Conservation (phyloP, 306 rosid genomes). For the Pyrus bretschneideri region DNA sequence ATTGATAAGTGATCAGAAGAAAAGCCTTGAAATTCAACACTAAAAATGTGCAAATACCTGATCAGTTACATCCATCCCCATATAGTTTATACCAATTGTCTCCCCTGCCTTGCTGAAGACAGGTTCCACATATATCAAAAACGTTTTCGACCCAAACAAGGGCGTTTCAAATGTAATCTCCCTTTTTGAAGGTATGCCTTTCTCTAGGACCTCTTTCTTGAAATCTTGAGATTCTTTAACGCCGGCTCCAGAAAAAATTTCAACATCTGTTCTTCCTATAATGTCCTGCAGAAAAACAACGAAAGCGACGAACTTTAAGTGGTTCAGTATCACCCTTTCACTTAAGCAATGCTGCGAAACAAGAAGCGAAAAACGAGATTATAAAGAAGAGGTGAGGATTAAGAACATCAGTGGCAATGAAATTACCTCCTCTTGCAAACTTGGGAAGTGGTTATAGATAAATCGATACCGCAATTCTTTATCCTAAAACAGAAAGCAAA, state of each 20-base stretch:
- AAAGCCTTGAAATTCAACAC: not conserved
- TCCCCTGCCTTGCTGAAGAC: slow-evolving; percentile 89
- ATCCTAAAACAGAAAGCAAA: slow-evolving; percentile 48
- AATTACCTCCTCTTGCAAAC: slow-evolving; percentile 89
- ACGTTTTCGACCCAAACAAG: slow-evolving; percentile 77
- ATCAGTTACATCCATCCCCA: slow-evolving; percentile 97
- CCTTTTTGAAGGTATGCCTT: slow-evolving; percentile 78
- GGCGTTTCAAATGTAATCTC: slow-evolving; percentile 89
- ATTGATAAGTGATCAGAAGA: not conserved
- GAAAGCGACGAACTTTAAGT: not conserved
- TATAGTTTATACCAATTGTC: slow-evolving; percentile 83
- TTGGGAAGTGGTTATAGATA: slow-evolving; percentile 96
- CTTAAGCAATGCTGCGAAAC: not conserved
- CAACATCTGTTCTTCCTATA: slow-evolving; percentile 91
- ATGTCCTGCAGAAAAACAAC: slow-evolving; percentile 52
- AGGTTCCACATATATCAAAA: slow-evolving; percentile 85
- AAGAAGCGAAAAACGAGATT: not conserved
- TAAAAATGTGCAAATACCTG: slow-evolving; percentile 44
- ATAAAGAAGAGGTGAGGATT: not conserved
- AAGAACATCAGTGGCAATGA: slow-evolving; percentile 28
- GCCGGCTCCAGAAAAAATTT: slow-evolving; percentile 80
- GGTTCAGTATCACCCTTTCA: not conserved
- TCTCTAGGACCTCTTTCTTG: slow-evolving; percentile 88
- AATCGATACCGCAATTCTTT: slow-evolving; percentile 90
- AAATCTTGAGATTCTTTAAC: slow-evolving; percentile 85